These are phyloP conservation scores for Leccinum pachyderme DNA, from an alignment of 1,284 basidiomycete genomes.

Conservation along the genomic window DNA sequence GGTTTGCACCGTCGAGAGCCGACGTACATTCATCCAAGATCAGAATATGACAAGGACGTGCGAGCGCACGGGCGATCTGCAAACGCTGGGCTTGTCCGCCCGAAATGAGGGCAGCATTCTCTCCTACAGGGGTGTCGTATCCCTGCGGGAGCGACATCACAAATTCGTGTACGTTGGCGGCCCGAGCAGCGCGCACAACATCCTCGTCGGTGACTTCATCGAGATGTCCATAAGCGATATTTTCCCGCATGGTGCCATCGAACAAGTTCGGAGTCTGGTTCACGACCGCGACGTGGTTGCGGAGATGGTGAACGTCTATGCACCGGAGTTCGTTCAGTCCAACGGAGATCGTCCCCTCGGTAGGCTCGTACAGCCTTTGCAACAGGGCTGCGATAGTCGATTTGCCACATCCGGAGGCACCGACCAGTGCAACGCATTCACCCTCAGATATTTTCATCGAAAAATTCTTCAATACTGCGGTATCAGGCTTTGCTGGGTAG, in stretches of 20 bases:
- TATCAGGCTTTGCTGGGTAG: conserved; percentile 80
- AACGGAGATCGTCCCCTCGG: conserved; percentile 59
- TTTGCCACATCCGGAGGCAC: conserved; percentile 86
- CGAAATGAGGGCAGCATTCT: conserved; percentile 85
- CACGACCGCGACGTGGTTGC: conserved; percentile 84
- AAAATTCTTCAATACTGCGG: conserved; percentile 65
- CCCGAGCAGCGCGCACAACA: conserved; percentile 66
- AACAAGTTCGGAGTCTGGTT: conserved; percentile 85
- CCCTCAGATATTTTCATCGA: conserved; percentile 65
- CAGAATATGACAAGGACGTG: conserved; percentile 68
- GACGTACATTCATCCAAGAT: conserved; percentile 95
- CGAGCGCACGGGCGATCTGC: conserved; percentile 88
- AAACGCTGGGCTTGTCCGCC: conserved; percentile 95
- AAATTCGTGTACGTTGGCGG: conserved; percentile 87
- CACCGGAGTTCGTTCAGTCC: conserved; percentile 50
- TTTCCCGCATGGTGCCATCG: conserved; percentile 80
- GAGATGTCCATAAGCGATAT: conserved; percentile 76
- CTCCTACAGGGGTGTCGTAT: conserved; percentile 86
- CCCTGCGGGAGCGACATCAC: conserved; percentile 76
- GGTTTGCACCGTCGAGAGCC: conserved; percentile 83
- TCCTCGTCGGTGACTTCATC: conserved; percentile 44
- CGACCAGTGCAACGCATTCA: conserved; percentile 87
- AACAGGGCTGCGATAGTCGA: conserved; percentile 82
- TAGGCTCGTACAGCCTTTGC: conserved; percentile 84
- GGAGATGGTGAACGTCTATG: conserved; percentile 70